Conservation (phyloP, 2,329 filamentous ascomycete genomes). For the Neoscytalidium dimidiatum region DNA sequence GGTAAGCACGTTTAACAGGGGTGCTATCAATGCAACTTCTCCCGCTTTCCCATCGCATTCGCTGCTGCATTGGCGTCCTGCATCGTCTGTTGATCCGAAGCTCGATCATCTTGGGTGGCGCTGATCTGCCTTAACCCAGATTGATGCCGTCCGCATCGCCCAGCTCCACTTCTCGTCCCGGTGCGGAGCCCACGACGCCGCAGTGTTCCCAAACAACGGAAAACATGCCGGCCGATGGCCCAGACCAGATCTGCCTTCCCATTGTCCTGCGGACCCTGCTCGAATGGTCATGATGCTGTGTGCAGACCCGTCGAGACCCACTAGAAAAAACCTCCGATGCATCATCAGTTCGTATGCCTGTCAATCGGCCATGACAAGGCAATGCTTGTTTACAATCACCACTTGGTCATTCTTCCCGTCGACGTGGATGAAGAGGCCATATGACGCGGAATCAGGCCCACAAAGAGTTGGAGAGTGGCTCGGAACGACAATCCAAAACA, state of each 20-base stretch:
- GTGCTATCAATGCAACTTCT: conserved; percentile 2
- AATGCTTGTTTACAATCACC: not conserved
- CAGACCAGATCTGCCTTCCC: conserved; percentile 11
- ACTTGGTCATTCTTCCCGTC: not conserved
- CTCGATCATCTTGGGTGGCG: conserved; percentile 2
- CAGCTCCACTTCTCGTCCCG: conserved; percentile 3
- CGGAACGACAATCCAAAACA: not conserved
- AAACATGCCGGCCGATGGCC: not conserved
- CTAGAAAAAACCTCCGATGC: conserved; percentile 9
- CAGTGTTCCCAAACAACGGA: not conserved
- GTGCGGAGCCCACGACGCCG: not conserved
- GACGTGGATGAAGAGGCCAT: not conserved
- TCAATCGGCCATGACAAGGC: not conserved
- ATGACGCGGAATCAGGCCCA: not conserved
- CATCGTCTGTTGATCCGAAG: conserved; percentile 8
- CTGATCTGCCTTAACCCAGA: conserved; percentile 16
- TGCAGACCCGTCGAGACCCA: conserved; percentile 4
- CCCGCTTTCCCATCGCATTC: conserved; percentile 1
- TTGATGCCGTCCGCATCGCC: conserved; percentile 5
- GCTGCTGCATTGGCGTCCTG: conserved; percentile 15
- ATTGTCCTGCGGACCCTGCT: not conserved
- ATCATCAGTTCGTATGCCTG: not conserved
- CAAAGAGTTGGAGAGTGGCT: not conserved
- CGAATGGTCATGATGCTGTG: not conserved
- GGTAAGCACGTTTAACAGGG: conserved; percentile 12